Evolutionary conservation across 2,329 filamentous ascomycete genomes (phyloP), one percentile per base, ranked within the genome.

Genomic region (Esteya vermicola): DNA sequence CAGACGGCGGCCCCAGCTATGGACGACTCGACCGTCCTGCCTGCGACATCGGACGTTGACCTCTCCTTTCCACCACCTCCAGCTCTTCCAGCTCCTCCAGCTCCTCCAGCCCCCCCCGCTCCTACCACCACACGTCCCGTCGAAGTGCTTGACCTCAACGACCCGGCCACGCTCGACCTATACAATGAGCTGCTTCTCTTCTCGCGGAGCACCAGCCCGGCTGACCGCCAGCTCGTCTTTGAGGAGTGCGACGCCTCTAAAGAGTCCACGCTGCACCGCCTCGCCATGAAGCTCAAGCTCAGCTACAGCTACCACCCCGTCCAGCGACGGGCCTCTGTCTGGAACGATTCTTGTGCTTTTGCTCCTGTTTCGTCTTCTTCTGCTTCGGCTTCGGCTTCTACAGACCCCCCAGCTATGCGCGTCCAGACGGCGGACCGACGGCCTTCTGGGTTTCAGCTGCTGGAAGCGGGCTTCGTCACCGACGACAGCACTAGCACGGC

Each of bases 121-220:
- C n/a, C n/a, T n/a, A n/a, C n/a, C n/a, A n/a, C n/a, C n/a, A n/a
- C n/a, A n/a, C n/a, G n/a, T n/a, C n/a, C n/a, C n/a, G n/a, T n/a
- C n/a, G n/a, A n/a, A n/a, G 9, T 21, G 31, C 14, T 46, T 1
- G 41, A 49, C 16, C 39, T 49, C 14, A 49, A 49, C 26, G 43
- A 49, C 23, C 47, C 45, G 8, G 25, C 46, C 6, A 51, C 51
- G 0, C 46, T 46, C 6, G 44, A 49, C 13, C 48, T 44, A 26
- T 55, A 42, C 45, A 50, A 41, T 33, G 48, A 55, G 39, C 40
- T 55, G 25, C 49, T 53, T 12, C 44, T 55, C 16, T 47, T 54
- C 13, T 47, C 50, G 4, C 42, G 43, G 25, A 36, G 44, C 33
- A 47, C 48, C 31, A 45, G 44, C 13, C 45, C 43, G 31, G 44